phyloP scores from a whole-genome alignment of 2,329 filamentous ascomycete genomes.

The Penicillium expansum region DNA sequence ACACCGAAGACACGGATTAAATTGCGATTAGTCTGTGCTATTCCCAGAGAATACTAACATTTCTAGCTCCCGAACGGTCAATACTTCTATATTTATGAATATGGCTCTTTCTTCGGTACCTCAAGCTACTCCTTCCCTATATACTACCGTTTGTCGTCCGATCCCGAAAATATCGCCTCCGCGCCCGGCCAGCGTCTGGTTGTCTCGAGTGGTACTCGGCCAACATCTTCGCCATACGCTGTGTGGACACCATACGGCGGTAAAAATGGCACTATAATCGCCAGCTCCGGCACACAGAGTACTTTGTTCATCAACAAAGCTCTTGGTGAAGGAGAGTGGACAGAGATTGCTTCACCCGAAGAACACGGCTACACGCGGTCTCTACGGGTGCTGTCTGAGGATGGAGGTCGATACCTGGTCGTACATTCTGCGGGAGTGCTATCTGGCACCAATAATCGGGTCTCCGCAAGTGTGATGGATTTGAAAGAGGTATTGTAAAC shows the following conservation, averaged over 20 bases:
- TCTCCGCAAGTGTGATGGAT: constrained; percentile 21
- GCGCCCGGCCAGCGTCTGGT: constrained; percentile 43
- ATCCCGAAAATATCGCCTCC: constrained; percentile 49
- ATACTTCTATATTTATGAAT: constrained; percentile 66
- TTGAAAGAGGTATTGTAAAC: constrained; percentile 9
- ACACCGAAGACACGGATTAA: background rate
- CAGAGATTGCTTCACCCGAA: constrained; percentile 44
- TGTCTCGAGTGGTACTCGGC: constrained; percentile 44
- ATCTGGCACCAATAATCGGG: constrained; percentile 20
- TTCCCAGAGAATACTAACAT: background rate
- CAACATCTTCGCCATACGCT: constrained; percentile 51
- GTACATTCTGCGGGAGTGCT: constrained; percentile 22
- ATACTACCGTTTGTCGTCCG: constrained; percentile 51
- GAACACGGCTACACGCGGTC: constrained; percentile 47
- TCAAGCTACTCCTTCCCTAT: constrained; percentile 47
- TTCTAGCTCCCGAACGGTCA: constrained; percentile 56
- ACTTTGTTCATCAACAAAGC: constrained; percentile 50
- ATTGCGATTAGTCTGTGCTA: background rate
- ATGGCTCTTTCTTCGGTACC: constrained; percentile 44
- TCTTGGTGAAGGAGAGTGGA: constrained; percentile 48
- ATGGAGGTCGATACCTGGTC: constrained; percentile 19
- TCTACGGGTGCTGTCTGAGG: constrained; percentile 45
- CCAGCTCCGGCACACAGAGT: constrained; percentile 40
- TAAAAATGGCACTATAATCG: constrained; percentile 50
- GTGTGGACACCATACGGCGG: constrained; percentile 52